Percentiles rank a stretch among this genome's conserved stretches.
These are phyloP conservation scores for Podila minutissima DNA, from an alignment of 192 early-diverging fungal genomes.

Conservation along the genomic window DNA sequence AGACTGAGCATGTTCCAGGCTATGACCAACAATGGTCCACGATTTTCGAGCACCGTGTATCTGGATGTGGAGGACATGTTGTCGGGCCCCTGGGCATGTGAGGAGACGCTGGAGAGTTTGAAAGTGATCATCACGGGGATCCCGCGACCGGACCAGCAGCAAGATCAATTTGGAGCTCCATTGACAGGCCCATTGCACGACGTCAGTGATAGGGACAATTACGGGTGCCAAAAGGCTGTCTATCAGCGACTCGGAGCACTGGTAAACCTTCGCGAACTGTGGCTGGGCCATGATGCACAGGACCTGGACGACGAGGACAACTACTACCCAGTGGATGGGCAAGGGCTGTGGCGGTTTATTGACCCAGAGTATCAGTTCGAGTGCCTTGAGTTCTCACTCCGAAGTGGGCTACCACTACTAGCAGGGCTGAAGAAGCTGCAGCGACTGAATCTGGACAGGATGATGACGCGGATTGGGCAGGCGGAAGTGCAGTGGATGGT, in stretches of 20 bases:
- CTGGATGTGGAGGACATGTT: slow-evolving; percentile 41
- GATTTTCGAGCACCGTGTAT: slow-evolving; percentile 36
- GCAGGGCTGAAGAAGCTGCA: slow-evolving; percentile 18
- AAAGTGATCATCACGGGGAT: slow-evolving; percentile 36
- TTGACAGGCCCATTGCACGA: slow-evolving; percentile 33
- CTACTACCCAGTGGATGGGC: slow-evolving; percentile 20
- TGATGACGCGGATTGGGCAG: slow-evolving; percentile 28
- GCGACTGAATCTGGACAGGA: slow-evolving; percentile 29
- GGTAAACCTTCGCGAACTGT: slow-evolving; percentile 9
- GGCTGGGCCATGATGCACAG: slow-evolving; percentile 42
- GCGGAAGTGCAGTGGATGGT: slow-evolving; percentile 47
- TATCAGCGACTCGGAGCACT: slow-evolving; percentile 23
- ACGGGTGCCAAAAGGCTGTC: slow-evolving; percentile 18
- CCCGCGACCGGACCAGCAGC: slow-evolving; percentile 25
- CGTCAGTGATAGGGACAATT: slow-evolving; percentile 8
- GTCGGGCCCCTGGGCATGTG: slow-evolving; percentile 31
- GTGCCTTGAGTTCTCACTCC: slow-evolving; percentile 40
- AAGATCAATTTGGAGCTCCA: slow-evolving; percentile 20
- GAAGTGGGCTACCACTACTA: slow-evolving; percentile 19
- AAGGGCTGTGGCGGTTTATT: slow-evolving; percentile 34
- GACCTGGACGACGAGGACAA: slow-evolving; percentile 49
- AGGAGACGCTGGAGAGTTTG: slow-evolving; percentile 8
- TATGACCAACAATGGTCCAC: slow-evolving; percentile 29
- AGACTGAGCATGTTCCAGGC: slow-evolving; percentile 18
- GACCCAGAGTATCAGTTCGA: slow-evolving; percentile 43